Percentiles rank a stretch among this genome's conserved stretches.
These are phyloP conservation scores for Platanus orientalis DNA, from an alignment of 164 flowering plant genomes.

Conservation along the genomic window DNA sequence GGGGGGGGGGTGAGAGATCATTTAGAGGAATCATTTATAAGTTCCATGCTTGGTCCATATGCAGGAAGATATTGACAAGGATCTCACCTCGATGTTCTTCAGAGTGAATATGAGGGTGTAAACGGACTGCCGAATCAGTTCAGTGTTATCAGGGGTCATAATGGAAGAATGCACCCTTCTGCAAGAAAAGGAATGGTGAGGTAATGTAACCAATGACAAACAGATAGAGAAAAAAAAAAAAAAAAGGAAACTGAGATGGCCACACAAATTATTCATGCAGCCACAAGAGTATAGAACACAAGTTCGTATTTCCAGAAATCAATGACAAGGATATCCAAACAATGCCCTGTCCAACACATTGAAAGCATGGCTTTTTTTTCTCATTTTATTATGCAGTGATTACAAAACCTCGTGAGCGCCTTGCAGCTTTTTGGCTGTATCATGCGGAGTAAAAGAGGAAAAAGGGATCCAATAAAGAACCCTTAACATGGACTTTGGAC, in stretches of 20 bases:
- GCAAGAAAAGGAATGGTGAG: conserved; percentile 24
- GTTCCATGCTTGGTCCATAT: neutral
- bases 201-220: neutral
- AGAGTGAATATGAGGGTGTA: conserved; percentile 69
- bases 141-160: conserved; percentile 83
- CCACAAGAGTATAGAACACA: too few species aligned
- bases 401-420: too few species aligned
- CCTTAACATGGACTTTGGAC: too few species aligned
- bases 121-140: conserved; percentile 66
- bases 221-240: neutral
- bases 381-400: too few species aligned
- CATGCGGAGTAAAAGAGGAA: too few species aligned
- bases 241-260: neutral
- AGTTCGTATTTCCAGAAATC: too few species aligned
- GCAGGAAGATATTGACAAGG: neutral
- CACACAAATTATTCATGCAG: too few species aligned
- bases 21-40: neutral
- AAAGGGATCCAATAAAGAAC: too few species aligned
- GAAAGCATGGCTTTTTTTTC: too few species aligned
- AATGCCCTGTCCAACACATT: too few species aligned
- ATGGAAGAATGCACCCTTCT: conserved; percentile 78
- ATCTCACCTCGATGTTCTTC: conserved; percentile 79
- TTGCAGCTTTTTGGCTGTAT: too few species aligned
- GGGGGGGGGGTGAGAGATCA: neutral
- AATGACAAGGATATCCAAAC: too few species aligned